phyloP scores from a whole-genome alignment of 495 filamentous ascomycete genomes.

The Acidiella bohemica region DNA sequence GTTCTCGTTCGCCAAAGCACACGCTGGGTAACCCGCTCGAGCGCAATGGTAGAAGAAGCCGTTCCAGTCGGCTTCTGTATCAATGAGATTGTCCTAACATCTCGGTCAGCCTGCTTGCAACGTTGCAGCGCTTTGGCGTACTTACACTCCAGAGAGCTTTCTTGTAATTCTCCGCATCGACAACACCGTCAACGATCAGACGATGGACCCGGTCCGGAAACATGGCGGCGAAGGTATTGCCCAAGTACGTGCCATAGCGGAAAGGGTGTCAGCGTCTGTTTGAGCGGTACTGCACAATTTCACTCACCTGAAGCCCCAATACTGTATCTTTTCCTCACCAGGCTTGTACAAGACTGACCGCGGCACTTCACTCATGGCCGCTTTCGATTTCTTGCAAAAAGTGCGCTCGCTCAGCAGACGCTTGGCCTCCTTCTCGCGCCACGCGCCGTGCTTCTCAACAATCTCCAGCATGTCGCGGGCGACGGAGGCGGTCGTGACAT shows the following conservation, averaged over 20 bases:
- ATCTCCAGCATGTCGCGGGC: slow-evolving; percentile 21
- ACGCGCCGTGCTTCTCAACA: slow-evolving; percentile 31
- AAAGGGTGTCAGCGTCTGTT: not conserved
- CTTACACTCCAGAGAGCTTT: slow-evolving; percentile 23
- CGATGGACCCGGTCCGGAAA: slow-evolving; percentile 39
- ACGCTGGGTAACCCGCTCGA: slow-evolving; percentile 34
- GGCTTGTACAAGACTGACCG: slow-evolving; percentile 7
- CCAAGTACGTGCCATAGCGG: slow-evolving; percentile 21
- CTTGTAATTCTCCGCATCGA: slow-evolving; percentile 33
- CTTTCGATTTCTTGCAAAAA: not conserved
- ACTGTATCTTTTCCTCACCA: slow-evolving; percentile 20
- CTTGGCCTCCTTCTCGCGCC: slow-evolving; percentile 25
- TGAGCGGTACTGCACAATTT: not conserved
- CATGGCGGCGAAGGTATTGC: slow-evolving; percentile 27
- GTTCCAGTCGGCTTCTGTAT: slow-evolving; percentile 35
- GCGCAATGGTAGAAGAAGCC: slow-evolving; percentile 43
- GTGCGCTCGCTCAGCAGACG: slow-evolving; percentile 3
- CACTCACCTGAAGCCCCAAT: slow-evolving; percentile 25
- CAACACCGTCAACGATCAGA: slow-evolving; percentile 41
- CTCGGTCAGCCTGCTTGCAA: too few species aligned
- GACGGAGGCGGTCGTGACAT: slow-evolving; percentile 16
- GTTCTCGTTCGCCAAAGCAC: slow-evolving; percentile 32
- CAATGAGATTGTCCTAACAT: slow-evolving; percentile 26
- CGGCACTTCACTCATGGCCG: too few species aligned
- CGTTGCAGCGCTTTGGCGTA: too few species aligned